Evolutionary conservation across 805 yeast species (phyloP).

Genomic region (Yarrowia alimentaria): DNA sequence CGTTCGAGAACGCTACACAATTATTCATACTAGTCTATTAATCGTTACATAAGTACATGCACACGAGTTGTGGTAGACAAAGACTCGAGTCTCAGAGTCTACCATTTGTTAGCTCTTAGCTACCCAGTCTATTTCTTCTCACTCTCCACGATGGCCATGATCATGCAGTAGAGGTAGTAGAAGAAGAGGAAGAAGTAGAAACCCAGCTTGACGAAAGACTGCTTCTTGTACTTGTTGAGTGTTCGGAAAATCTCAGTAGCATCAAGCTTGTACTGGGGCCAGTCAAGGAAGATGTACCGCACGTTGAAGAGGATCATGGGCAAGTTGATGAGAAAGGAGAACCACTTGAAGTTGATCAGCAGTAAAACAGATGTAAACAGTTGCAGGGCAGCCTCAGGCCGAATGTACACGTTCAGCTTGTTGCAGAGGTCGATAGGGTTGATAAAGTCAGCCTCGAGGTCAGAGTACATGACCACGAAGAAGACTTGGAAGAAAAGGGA

Average conservation of each 20-base stretch:
- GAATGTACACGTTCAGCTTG: constrained; percentile 76
- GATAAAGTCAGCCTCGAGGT: constrained; percentile 80
- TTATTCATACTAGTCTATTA: too few species aligned
- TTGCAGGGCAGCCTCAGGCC: constrained; percentile 87
- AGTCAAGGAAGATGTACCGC: constrained; percentile 61
- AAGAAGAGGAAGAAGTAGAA: constrained; percentile 90
- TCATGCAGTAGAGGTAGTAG: constrained; percentile 93
- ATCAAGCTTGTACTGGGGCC: constrained; percentile 79
- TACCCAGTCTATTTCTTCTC: constrained; percentile 41
- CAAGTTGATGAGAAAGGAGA: constrained; percentile 76
- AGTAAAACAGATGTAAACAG: constrained; percentile 60
- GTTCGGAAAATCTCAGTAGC: constrained; percentile 98
- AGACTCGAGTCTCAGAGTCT: too few species aligned
- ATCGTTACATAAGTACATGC: too few species aligned
- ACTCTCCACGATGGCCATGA: constrained; percentile 81
- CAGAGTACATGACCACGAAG: constrained; percentile 90
- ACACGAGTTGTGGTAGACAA: too few species aligned
- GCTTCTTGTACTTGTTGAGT: constrained; percentile 85
- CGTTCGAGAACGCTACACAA: too few species aligned
- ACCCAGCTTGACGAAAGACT: constrained; percentile 83
- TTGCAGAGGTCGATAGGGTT: constrained; percentile 95
- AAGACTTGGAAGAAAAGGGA: constrained; percentile 86
- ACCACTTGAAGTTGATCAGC: constrained; percentile 89
- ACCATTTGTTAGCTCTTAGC: too few species aligned
- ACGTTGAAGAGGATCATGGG: constrained; percentile 83